phyloP scores from a whole-genome alignment of 257 asterid genomes.

The Solanum okadae region DNA sequence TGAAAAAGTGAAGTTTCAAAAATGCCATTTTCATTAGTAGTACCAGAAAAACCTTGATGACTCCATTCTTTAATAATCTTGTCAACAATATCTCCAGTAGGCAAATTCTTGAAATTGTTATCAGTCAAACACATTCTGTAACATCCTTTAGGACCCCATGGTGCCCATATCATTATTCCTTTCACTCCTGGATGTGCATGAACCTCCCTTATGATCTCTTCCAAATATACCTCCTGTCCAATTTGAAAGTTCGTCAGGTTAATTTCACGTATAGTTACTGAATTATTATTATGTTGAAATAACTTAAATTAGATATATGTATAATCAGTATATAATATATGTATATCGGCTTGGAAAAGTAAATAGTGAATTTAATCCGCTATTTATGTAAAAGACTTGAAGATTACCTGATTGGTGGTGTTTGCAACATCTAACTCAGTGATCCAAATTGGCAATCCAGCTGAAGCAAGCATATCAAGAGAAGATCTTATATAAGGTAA shows the following conservation, averaged over 20 bases:
- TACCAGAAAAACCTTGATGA: constrained; percentile 3
- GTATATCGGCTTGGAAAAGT: background rate
- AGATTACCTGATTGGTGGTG: constrained; percentile 31
- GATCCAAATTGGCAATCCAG: constrained; percentile 56
- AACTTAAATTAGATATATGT: background rate
- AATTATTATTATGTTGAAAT: background rate
- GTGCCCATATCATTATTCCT: constrained; percentile 47
- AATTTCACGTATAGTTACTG: background rate
- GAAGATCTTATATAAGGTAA: constrained; percentile 32
- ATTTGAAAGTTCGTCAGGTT: background rate
- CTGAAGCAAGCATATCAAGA: constrained; percentile 40
- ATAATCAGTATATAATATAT: background rate
- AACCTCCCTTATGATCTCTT: constrained; percentile 42
- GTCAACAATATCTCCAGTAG: constrained; percentile 49
- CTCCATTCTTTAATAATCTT: background rate
- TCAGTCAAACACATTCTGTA: constrained; percentile 57
- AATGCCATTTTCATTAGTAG: constrained; percentile 26
- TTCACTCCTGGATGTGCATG: constrained; percentile 22
- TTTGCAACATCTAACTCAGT: constrained; percentile 51
- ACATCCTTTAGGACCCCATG: constrained; percentile 49
- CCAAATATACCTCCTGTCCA: constrained; percentile 25
- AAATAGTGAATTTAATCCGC: background rate
- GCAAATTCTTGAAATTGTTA: constrained; percentile 33
- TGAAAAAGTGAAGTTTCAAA: constrained; percentile 30
- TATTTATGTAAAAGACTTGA: background rate